These are phyloP conservation scores for Aspergillus sp. DNA, from an alignment of 2,329 filamentous ascomycete genomes.

Conservation along the genomic window DNA sequence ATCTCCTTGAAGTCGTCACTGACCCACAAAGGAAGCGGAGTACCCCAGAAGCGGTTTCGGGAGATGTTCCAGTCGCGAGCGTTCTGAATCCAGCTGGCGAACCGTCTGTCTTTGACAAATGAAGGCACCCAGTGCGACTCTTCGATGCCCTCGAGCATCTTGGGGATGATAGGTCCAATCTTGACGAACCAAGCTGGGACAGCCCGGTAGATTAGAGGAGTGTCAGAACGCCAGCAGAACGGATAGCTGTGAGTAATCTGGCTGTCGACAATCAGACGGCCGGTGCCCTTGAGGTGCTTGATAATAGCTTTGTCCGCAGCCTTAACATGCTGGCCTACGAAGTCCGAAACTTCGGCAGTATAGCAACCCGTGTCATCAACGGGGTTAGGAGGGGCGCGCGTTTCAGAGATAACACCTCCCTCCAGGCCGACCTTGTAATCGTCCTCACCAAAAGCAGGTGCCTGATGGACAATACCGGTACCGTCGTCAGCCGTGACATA, in stretches of 20 bases:
- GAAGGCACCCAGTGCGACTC: conserved; percentile 87
- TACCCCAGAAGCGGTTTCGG: conserved; percentile 93
- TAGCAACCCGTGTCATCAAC: conserved; percentile 83
- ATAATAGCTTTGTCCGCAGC: conserved; percentile 90
- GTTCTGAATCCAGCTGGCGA: conserved; percentile 86
- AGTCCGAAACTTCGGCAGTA: conserved; percentile 73
- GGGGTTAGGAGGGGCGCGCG: conserved; percentile 79
- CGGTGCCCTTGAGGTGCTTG: conserved; percentile 75
- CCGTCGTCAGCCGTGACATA: conserved; percentile 90
- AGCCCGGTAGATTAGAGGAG: conserved; percentile 85
- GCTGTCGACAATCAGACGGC: conserved; percentile 77
- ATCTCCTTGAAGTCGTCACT: conserved; percentile 85
- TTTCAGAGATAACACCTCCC: conserved; percentile 72
- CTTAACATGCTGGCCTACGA: conserved; percentile 85
- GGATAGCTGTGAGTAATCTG: conserved; percentile 90
- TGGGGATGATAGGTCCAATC: conserved; percentile 75
- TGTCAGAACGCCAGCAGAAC: conserved; percentile 94
- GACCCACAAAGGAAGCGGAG: conserved; percentile 86
- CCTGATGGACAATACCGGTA: conserved; percentile 90
- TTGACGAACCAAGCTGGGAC: conserved; percentile 95
- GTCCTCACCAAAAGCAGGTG: conserved; percentile 91
- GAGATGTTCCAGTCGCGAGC: conserved; percentile 96
- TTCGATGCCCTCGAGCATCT: conserved; percentile 89
- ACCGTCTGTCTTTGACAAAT: conserved; percentile 87
- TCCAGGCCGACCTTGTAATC: conserved; percentile 84